Conservation (phyloP, 1,139 yeast species). For the Hemisphaericaspora lyxosophila region DNA sequence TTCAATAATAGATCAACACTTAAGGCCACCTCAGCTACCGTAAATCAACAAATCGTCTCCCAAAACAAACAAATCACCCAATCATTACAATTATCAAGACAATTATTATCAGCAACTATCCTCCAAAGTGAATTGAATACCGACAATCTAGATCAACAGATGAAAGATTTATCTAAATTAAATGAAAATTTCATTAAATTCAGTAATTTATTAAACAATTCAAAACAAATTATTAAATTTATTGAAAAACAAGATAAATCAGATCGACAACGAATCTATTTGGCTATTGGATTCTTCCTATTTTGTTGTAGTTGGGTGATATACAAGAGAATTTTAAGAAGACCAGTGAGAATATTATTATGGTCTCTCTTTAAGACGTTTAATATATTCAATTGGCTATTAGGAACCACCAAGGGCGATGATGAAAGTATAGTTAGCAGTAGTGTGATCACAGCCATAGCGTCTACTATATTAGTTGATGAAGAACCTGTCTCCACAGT, state of each 20-base stretch:
- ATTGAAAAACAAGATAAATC: constrained; percentile 67
- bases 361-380: constrained; percentile 57
- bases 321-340: constrained; percentile 60
- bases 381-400: constrained; percentile 35
- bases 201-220: constrained; percentile 53
- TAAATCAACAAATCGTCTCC: constrained; percentile 38
- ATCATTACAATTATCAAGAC: constrained; percentile 53
- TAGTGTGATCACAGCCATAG: too few relatives aligned
- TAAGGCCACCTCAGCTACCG: constrained; percentile 13
- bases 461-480: too few relatives aligned
- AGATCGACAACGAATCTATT: constrained; percentile 60
- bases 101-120: constrained; percentile 53
- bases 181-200: constrained; percentile 54
- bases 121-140: constrained; percentile 63
- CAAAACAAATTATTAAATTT: constrained; percentile 56
- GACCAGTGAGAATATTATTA: constrained; percentile 55
- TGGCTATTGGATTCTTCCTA: constrained; percentile 57
- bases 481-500: too few relatives aligned
- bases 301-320: constrained; percentile 61
- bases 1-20: constrained; percentile 22
- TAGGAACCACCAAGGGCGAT: constrained; percentile 6
- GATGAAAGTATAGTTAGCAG: constrained; percentile 1
- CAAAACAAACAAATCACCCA: constrained; percentile 56
- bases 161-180: constrained; percentile 49
- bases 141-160: constrained; percentile 59